Base-by-base conservation (phyloP, 139 green algal species). In the Limnomonas spitsbergensis region DNA sequence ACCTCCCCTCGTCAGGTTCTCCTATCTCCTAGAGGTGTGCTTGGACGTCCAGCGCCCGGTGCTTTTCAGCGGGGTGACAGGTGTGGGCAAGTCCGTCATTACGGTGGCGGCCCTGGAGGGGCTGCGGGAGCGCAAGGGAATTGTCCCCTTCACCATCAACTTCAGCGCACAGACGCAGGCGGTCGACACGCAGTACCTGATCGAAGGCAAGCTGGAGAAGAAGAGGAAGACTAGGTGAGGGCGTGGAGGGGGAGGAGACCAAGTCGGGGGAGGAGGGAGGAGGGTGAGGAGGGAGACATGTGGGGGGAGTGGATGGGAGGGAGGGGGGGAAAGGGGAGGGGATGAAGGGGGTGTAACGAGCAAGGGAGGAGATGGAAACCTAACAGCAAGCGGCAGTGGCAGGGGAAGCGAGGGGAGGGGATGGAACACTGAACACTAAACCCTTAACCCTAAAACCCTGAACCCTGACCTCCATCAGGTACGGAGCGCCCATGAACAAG, bases 151-250 rank as follows among this genome's bases (percentile, higher is more conserved):
- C 84, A 92, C 81, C 66, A 85, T 95, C 74, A 94, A 93, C 85
- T 95, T 97, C 87, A 89, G 76, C 32, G 93, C 92, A 38, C 93
- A 95, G 86, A 97, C 93, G 2, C 78, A 85, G 69, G 84, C 89
- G 3, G 78, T 88, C 2, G 91, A 93, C 75, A 93, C 88, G 40
- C 92, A 94, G 84, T 38, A 86, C 40, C 77, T 94, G 35, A 94
- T 94, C 61, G 91, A 96, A 83, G 79, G 56, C 81, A 94, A 93
- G 85, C 87, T 96, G 40, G 90, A 94, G 78, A 96, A 96, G 89
- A 93, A 93, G 84, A 81, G 91, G 66, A 94, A 93, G 87, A 94
- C 88, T 40, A 76, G 85, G 73, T 83, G n/a, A n/a, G 14, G 47
- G 47, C 14, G 47, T 61, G 14, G 47, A 29, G 47, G 14, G 47